Conservation (phyloP, 257 asterid species). For the Penstemon newberryi region DNA sequence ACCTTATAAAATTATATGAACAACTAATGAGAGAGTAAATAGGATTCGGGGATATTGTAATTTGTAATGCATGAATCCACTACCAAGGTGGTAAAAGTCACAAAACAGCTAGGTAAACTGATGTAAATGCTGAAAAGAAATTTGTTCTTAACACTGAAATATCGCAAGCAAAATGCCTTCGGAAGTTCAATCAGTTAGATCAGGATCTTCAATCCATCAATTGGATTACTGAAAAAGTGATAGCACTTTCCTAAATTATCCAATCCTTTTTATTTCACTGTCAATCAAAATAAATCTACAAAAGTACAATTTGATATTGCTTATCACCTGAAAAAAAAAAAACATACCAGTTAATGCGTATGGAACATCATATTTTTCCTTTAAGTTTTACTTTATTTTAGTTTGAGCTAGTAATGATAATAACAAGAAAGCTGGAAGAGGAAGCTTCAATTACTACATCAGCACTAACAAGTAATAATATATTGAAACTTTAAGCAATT, state of each 20-base stretch:
- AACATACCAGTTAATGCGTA: background rate
- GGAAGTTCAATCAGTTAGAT: background rate
- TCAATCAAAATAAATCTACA: no score
- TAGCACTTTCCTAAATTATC: background rate
- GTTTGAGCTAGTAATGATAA: background rate
- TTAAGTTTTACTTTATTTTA: background rate
- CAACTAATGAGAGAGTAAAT: constrained; percentile 4
- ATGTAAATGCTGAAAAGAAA: background rate
- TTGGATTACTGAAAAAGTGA: background rate
- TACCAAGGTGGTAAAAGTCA: background rate
- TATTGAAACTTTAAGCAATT: no score
- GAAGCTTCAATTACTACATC: background rate
- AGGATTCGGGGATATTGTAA: background rate
- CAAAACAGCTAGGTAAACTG: background rate
- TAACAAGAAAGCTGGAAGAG: background rate
- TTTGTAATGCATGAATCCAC: no score
- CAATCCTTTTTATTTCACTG: background rate
- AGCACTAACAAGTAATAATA: background rate
- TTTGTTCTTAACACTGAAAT: background rate
- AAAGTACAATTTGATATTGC: no score
- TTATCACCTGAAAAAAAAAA: no score
- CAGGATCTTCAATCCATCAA: background rate
- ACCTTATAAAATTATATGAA: background rate
- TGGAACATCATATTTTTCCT: background rate
- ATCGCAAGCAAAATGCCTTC: background rate